phyloP scores from a whole-genome alignment of 192 early-diverging fungal genomes.

The Coemansia guatemalensis region DNA sequence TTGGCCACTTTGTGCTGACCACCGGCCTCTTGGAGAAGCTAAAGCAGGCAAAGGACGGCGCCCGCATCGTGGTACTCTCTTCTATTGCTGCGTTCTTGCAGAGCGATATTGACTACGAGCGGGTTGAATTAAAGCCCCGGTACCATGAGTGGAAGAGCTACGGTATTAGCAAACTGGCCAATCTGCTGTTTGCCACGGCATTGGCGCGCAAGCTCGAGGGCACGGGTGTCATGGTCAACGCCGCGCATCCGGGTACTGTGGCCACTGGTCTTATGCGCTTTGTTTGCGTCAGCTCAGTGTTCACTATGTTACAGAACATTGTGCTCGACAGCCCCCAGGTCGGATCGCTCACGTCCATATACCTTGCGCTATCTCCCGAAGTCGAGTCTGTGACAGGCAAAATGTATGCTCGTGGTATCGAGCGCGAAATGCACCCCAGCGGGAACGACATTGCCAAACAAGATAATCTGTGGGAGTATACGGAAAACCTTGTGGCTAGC shows the following conservation, averaged over 20 bases:
- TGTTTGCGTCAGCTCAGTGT: constrained; percentile 11
- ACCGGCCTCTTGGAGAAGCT: constrained; percentile 27
- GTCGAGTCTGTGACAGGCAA: constrained; percentile 18
- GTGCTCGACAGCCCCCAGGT: constrained; percentile 13
- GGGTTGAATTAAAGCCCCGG: constrained; percentile 8
- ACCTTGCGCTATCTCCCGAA: constrained; percentile 33
- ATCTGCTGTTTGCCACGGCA: constrained; percentile 31
- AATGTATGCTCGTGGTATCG: constrained; percentile 14
- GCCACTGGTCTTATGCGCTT: constrained; percentile 24
- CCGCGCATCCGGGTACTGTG: constrained; percentile 33
- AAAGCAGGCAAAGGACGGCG: constrained; percentile 17
- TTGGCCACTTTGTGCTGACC: constrained; percentile 56
- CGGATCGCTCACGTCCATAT: constrained; percentile 36
- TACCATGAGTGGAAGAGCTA: constrained; percentile 34
- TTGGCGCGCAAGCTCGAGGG: constrained; percentile 37
- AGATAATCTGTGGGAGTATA: constrained; percentile 43
- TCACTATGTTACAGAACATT: neutral
- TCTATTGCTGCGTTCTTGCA: constrained; percentile 40
- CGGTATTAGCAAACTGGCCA: constrained; percentile 45
- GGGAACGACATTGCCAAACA: constrained; percentile 14
- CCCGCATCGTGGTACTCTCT: constrained; percentile 35
- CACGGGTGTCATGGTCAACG: constrained; percentile 19
- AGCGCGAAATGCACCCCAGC: constrained; percentile 12
- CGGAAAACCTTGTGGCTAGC: constrained; percentile 24
- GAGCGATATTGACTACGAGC: constrained; percentile 19